phyloP scores from a whole-genome alignment of 2,329 filamentous ascomycete genomes.

The Colletotrichum sp. region DNA sequence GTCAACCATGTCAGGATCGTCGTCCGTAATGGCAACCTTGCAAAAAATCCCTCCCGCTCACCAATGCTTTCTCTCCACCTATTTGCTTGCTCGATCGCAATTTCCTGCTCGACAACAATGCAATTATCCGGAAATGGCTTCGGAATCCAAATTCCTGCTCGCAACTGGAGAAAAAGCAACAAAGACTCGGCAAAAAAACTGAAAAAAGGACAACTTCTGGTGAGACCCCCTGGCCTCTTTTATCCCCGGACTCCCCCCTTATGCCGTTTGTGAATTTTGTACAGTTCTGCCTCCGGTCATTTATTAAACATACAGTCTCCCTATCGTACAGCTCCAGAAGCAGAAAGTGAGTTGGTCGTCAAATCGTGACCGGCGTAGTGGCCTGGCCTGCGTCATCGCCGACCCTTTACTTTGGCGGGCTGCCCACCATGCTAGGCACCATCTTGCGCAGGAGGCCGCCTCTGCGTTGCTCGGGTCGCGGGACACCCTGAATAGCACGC shows the following conservation, averaged over 20 bases:
- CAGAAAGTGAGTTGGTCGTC: slow-evolving; percentile 12
- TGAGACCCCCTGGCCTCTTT: slow-evolving; percentile 15
- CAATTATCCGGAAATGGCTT: slow-evolving; percentile 19
- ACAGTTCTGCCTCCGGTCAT: slow-evolving; percentile 18
- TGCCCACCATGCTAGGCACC: slow-evolving; percentile 54
- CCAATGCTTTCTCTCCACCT: neutral
- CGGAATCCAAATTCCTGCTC: slow-evolving; percentile 14
- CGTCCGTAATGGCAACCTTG: neutral
- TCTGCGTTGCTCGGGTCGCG: slow-evolving; percentile 60
- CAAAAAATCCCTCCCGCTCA: neutral
- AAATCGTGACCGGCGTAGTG: slow-evolving; percentile 7
- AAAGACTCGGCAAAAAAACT: neutral
- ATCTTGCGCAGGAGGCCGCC: slow-evolving; percentile 61
- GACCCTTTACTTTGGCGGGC: slow-evolving; percentile 32
- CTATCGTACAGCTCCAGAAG: slow-evolving; percentile 14
- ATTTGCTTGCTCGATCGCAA: slow-evolving; percentile 8
- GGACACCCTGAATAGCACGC: slow-evolving; percentile 86
- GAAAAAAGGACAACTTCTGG: neutral
- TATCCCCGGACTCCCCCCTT: slow-evolving; percentile 12
- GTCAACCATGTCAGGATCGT: neutral
- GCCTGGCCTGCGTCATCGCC: neutral
- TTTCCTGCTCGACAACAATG: slow-evolving; percentile 12
- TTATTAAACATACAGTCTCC: slow-evolving; percentile 20
- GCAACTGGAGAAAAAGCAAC: neutral
- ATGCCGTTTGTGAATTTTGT: slow-evolving; percentile 15